These are phyloP conservation scores for Erodium moschatum DNA, from an alignment of 441 rosid genomes.

Conservation along the genomic window DNA sequence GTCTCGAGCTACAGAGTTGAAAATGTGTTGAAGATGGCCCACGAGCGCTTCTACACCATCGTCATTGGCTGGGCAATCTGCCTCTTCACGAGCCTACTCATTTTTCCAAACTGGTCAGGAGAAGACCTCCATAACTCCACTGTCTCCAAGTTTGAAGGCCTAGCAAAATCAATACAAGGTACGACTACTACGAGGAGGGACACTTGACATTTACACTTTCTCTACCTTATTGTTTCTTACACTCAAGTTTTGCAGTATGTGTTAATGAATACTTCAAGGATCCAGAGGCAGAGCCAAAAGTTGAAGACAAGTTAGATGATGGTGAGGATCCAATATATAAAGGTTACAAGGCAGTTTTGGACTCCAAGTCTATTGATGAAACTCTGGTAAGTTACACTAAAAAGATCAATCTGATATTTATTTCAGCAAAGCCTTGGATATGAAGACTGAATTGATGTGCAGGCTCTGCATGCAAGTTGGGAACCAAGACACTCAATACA, in stretches of 20 bases:
- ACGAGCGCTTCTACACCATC: constrained; percentile 57
- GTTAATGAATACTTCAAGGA: constrained; percentile 54
- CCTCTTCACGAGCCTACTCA: constrained; percentile 54
- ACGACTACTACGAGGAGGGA: no score
- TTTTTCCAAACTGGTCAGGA: constrained; percentile 82
- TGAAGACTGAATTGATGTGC: background rate
- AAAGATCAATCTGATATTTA: background rate
- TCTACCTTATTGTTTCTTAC: no score
- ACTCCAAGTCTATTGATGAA: constrained; percentile 78
- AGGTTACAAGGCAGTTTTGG: constrained; percentile 74
- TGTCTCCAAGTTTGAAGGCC: constrained; percentile 58
- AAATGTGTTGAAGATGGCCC: constrained; percentile 54
- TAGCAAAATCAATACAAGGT: constrained; percentile 70
- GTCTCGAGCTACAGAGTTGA: constrained; percentile 62
- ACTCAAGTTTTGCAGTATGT: constrained; percentile 46
- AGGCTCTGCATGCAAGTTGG: constrained; percentile 84
- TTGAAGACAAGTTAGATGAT: constrained; percentile 22
- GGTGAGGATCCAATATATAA: constrained; percentile 55
- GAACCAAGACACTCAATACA: constrained; percentile 66
- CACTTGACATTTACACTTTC: no score
- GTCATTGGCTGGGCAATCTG: constrained; percentile 63
- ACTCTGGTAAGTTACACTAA: constrained; percentile 41
- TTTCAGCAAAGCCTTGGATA: background rate
- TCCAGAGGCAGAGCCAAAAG: constrained; percentile 20
- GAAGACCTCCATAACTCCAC: constrained; percentile 74